Evolutionary conservation across 441 rosid species (phyloP).

Genomic region (Euphorbia schlechtendalii): DNA sequence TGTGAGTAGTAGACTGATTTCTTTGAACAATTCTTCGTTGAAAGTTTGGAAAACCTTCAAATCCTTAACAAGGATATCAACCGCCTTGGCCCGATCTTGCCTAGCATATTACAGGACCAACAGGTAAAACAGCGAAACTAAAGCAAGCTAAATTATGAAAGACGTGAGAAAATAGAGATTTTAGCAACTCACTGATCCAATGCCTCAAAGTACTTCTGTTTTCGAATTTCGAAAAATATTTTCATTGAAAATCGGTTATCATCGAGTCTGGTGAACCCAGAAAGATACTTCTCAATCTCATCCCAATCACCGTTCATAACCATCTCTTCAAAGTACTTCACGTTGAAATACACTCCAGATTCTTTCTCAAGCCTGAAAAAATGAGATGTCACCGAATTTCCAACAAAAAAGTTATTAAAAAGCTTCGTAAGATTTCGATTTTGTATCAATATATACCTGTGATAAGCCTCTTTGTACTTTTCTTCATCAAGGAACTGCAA

Average conservation of each 20-base stretch:
- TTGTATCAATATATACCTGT: conserved; percentile 27
- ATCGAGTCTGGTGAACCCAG: conserved; percentile 43
- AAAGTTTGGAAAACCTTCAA: conserved; percentile 41
- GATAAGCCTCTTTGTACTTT: conserved; percentile 41
- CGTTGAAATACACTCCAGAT: conserved; percentile 43
- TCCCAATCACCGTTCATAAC: conserved; percentile 43
- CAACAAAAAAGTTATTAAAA: background rate
- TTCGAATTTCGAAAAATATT: conserved; percentile 49
- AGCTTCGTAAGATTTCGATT: background rate
- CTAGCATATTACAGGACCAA: conserved; percentile 23
- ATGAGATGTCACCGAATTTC: background rate
- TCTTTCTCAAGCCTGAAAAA: conserved; percentile 48
- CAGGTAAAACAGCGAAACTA: background rate
- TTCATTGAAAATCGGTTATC: conserved; percentile 49
- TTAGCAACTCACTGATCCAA: conserved; percentile 33
- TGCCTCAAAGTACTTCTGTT: conserved; percentile 54
- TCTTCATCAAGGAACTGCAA: conserved; percentile 54
- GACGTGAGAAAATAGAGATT: background rate
- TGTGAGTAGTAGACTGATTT: conserved; percentile 45
- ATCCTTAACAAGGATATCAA: conserved; percentile 44
- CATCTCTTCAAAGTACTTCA: conserved; percentile 44
- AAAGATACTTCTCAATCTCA: conserved; percentile 46
- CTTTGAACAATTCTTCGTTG: conserved; percentile 49
- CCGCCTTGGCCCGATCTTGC: conserved; percentile 38
- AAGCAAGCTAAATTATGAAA: background rate